Percentiles rank a stretch among this genome's conserved stretches.
These are phyloP conservation scores for Neurospora sp. DNA, from an alignment of 495 filamentous ascomycete species.

Conservation along the genomic window DNA sequence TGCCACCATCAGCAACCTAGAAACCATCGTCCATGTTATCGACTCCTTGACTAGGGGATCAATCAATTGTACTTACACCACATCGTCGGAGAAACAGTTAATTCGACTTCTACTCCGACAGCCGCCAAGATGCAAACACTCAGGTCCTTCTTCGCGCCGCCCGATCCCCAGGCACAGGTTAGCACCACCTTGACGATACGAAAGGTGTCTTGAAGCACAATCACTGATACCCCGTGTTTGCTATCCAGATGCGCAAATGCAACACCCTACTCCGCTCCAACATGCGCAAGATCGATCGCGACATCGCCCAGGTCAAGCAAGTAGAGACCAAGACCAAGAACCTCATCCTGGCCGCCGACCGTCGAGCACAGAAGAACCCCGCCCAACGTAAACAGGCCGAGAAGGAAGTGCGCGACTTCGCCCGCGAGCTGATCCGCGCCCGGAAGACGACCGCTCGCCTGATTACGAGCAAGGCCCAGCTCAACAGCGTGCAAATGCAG, in stretches of 20 bases:
- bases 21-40: not conserved
- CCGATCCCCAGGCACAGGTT: constrained; percentile 87
- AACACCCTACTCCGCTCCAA: constrained; percentile 84
- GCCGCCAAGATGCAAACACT: constrained; percentile 66
- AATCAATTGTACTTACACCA: not conserved
- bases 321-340: constrained; percentile 79
- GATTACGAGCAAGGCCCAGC: constrained; percentile 77
- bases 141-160: constrained; percentile 80
- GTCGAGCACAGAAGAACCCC: constrained; percentile 68
- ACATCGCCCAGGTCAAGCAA: constrained; percentile 63
- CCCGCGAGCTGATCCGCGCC: constrained; percentile 73
- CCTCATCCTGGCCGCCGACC: constrained; percentile 67
- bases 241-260: constrained; percentile 82
- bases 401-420: constrained; percentile 74
- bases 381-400: constrained; percentile 64
- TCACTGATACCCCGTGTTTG: constrained; percentile 2
- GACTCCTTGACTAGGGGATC: not conserved
- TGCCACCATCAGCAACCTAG: not conserved
- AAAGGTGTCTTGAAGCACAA: not conserved
- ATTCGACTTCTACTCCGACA: not conserved
- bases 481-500: constrained; percentile 93
- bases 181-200: constrained; percentile 1
- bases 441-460: constrained; percentile 66
- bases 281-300: constrained; percentile 89
- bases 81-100: not conserved